Conservation (phyloP, 495 filamentous ascomycete genomes). For the Penicillium odoratum region DNA sequence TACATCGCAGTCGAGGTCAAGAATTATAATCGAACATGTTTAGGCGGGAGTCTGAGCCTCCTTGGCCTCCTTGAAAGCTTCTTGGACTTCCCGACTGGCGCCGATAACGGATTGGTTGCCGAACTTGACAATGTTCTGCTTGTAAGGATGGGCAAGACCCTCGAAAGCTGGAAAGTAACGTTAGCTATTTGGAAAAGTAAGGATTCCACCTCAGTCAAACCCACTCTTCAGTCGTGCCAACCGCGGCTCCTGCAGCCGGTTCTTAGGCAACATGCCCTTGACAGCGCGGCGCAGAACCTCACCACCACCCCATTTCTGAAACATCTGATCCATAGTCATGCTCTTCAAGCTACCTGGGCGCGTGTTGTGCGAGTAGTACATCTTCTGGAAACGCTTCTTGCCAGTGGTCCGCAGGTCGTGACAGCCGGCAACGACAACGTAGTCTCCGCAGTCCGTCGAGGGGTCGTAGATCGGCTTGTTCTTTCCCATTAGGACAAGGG, state of each 20-base stretch:
- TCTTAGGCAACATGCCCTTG: conserved; percentile 97
- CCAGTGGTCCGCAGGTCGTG: conserved; percentile 83
- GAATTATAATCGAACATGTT: conserved; percentile 19
- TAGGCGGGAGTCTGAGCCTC: conserved; percentile 23
- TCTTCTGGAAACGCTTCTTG: conserved; percentile 89
- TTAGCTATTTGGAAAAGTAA: conserved; percentile 8
- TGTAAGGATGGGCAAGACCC: conserved; percentile 85
- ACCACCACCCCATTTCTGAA: conserved; percentile 89
- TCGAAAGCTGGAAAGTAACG: conserved; percentile 67
- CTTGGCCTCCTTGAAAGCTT: conserved; percentile 48
- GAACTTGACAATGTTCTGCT: conserved; percentile 79
- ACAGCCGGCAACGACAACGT: conserved; percentile 92
- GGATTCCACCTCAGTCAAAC: conserved; percentile 20
- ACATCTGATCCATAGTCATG: conserved; percentile 93
- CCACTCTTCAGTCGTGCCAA: conserved; percentile 84
- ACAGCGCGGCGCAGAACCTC: conserved; percentile 93
- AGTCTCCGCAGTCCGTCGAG: conserved; percentile 96
- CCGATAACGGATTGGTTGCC: conserved; percentile 48
- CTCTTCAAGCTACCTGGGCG: conserved; percentile 81
- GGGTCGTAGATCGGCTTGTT: conserved; percentile 98
- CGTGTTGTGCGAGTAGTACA: conserved; percentile 91
- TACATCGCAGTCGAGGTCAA: conserved; percentile 24
- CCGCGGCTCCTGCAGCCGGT: conserved; percentile 79
- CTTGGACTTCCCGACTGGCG: conserved; percentile 46
- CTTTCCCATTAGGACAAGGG: conserved; percentile 94